Evolutionary conservation across 371 early-diverging fungal species (phyloP).

Genomic region (Mortierella sp.): DNA sequence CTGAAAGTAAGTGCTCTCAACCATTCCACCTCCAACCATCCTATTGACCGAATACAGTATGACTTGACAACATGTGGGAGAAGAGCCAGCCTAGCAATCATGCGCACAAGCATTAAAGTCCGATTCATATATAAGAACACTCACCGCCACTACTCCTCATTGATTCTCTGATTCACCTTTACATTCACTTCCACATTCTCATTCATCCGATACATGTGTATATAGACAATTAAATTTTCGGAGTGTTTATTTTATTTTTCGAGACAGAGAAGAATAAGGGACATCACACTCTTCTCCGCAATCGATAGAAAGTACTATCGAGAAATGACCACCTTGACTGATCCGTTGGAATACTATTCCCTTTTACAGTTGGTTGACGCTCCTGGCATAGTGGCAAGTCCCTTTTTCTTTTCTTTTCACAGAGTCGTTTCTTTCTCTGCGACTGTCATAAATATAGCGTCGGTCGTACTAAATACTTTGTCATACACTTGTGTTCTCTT

Average conservation of each 20-base stretch:
- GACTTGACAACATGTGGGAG: background rate
- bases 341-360: conserved; percentile 51
- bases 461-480: too few species aligned
- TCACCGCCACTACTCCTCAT: background rate
- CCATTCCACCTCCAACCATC: background rate
- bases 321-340: conserved; percentile 10
- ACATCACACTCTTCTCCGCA: too few species aligned
- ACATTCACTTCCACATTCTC: background rate
- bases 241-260: too few species aligned
- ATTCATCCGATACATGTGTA: background rate
- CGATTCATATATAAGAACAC: background rate
- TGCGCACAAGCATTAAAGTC: background rate
- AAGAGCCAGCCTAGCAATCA: background rate
- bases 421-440: background rate
- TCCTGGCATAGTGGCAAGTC: conserved; percentile 43
- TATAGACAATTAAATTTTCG: too few species aligned
- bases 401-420: background rate
- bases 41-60: background rate
- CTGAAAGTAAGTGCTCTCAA: background rate
- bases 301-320: background rate
- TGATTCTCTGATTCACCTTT: background rate
- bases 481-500: background rate
- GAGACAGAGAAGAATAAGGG: too few species aligned
- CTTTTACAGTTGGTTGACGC: conserved; percentile 48
- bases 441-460: too few species aligned